These are phyloP conservation scores for Lithocarpus polystachyus DNA, from an alignment of 306 rosid species.

Conservation along the genomic window DNA sequence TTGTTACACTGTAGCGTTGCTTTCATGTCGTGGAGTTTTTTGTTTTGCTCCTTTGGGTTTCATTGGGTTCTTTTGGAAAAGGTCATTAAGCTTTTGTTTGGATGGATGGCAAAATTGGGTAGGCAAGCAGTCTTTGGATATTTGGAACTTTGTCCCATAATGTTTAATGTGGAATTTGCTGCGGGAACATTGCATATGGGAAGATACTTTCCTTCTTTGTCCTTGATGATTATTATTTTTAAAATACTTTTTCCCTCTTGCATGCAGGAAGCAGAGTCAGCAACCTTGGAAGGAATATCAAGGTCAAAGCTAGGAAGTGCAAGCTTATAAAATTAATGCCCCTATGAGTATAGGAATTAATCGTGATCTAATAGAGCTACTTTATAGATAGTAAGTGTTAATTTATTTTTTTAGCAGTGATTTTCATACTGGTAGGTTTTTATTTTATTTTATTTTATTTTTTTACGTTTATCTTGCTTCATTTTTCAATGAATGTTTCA, in stretches of 20 bases:
- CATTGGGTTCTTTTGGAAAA: no score
- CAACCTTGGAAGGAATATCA: conserved; percentile 92
- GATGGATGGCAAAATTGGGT: no score
- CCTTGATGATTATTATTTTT: background rate
- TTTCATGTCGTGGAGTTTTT: no score
- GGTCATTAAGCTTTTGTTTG: no score
- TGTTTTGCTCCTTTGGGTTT: no score
- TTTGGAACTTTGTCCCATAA: no score
- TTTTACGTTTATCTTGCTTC: background rate
- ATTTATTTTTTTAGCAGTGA: background rate
- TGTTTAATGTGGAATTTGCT: no score
- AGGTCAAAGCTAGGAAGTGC: conserved; percentile 86
- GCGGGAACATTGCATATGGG: background rate
- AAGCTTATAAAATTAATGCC: conserved; percentile 32
- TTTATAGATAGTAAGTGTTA: background rate
- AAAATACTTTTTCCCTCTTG: conserved; percentile 12
- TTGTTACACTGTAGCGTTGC: no score
- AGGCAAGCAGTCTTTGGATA: no score
- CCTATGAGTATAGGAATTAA: conserved; percentile 12
- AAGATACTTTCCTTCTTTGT: background rate
- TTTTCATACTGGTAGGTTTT: background rate
- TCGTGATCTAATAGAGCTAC: background rate
- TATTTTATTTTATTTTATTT: background rate
- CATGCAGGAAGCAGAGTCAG: conserved; percentile 87
- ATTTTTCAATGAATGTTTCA: background rate